Base-by-base conservation (phyloP, 2,329 filamentous ascomycete species). In the Alternaria triticina region DNA sequence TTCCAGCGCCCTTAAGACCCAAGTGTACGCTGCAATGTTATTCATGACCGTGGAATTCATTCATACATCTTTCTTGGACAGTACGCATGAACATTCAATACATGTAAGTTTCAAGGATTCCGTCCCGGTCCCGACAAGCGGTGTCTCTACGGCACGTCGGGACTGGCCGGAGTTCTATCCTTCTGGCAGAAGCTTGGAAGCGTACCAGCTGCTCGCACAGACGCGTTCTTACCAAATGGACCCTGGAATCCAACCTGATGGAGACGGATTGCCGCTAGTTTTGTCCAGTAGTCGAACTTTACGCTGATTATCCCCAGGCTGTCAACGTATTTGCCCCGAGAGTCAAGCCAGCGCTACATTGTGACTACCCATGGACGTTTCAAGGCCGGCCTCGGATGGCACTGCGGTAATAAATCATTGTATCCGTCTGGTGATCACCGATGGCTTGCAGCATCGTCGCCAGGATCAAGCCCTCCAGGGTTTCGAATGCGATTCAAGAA, bases 361-460 rank as follows among this genome's bases (percentile, higher is more conserved):
- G 49, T 11, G 9, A 11, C 3, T 33, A 15, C 28, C 36, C 17
- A 5, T 51, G 28, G 28, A 51, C 45, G 44, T 52, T 28, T 57
- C 40, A 46, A 54, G 28, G 44, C 47, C 17, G 22, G 50, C 25
- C 54, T 20, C 11, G 30, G 55, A 62, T 22, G 54, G 49, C 51
- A 52, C 20, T 55, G 61, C 62, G 51, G 59, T 58, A 65, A 56
- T 40, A 25, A 64, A 45, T 28, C 47, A 40, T 23, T 22, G 15
- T 33, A 55, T 57, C 36, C 50, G 46, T 50, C 54, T 56, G 15
- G 15, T 40, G 63, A 61, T 62, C 62, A 57, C 60, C 49, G 46
- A 57, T 64, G 63, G 63, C 65, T 67, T 67, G 69, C 64, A 69
- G 62, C 61, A 66, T 52, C 45, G 22, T 54, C 23, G 28, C 44